Base-by-base conservation (phyloP, 1,284 basidiomycete genomes). In the Ustilago cynodontis region DNA sequence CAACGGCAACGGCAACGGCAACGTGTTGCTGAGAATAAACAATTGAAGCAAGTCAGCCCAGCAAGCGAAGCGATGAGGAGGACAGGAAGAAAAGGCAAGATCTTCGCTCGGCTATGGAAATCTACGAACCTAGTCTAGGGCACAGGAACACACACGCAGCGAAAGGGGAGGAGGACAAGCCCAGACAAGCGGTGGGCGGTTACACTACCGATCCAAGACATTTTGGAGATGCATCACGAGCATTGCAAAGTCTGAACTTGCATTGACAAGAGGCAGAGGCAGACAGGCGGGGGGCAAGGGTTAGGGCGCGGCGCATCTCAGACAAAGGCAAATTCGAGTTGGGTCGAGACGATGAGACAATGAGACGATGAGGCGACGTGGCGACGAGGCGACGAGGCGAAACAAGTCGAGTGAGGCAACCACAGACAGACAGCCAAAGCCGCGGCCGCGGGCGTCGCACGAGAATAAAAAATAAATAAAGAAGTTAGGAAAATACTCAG, bases 51-150 rank as follows among this genome's bases (percentile, higher is more conserved):
- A 8, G n/a, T 6, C n/a, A n/a, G n/a, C n/a, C n/a, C n/a, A n/a
- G n/a, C n/a, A n/a, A n/a, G n/a, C n/a, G n/a, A 22, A 54, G 35
- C 33, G 18, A 5, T 22, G 28, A 53, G 37, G n/a, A 49, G 7
- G 13, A 24, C 39, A 22, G 29, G 45, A 50, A 39, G 20, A 49
- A 53, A 43, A 22, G 31, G 41, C 43, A 65, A 29, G 65, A 68
- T 62, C 65, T 68, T 62, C 65, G 65, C 65, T 68, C 59, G 65
- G 65, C 59, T 68, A 68, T 22, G 50, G 9, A 35, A n/a, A n/a
- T n/a, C n/a, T n/a, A n/a, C n/a, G n/a, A n/a, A 20, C n/a, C 28
- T 33, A 18, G 35, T 13, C 14, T 20, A 28, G 24, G 35, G 45
- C n/a, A 47, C 29, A 35, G 28, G 39, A 51, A 37, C 26, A 47